A percentile compares a stretch with the other conserved stretches of the same genome.
phyloP scores from a whole-genome alignment of 2,329 filamentous ascomycete genomes.

The Stenocarpella maydis region DNA sequence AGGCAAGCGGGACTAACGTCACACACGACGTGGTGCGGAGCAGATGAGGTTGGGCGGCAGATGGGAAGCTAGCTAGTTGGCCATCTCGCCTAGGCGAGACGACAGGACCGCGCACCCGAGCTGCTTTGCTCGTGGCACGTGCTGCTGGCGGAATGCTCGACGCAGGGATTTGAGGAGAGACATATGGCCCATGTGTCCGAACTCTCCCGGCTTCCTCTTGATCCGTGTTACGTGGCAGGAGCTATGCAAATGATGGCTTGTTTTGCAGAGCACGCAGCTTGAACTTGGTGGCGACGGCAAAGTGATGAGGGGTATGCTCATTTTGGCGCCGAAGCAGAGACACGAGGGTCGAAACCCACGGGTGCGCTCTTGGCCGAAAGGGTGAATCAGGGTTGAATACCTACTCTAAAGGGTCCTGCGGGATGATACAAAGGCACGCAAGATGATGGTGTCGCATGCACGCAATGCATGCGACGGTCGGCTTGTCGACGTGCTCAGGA shows the following conservation, averaged over 20 bases:
- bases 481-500: slow-evolving; percentile 36
- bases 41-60: not conserved
- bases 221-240: not conserved
- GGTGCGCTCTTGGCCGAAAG: not conserved
- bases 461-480: slow-evolving; percentile 38
- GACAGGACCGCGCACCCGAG: not conserved
- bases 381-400: not conserved
- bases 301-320: not conserved
- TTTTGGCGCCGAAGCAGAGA: not conserved
- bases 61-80: not conserved
- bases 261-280: not conserved
- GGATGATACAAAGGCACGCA: slow-evolving; percentile 39
- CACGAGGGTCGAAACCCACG: not conserved
- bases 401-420: slow-evolving; percentile 34
- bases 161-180: not conserved
- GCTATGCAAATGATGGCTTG: not conserved
- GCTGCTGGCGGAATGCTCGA: not conserved
- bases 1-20: not conserved
- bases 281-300: not conserved
- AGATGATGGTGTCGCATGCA: slow-evolving; percentile 40
- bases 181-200: not conserved
- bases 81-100: not conserved
- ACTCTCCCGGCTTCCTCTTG: not conserved
- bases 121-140: not conserved
- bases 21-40: not conserved